These are phyloP conservation scores for Curvularia sp. DNA, from an alignment of 2,329 filamentous ascomycete species.

Conservation along the genomic window DNA sequence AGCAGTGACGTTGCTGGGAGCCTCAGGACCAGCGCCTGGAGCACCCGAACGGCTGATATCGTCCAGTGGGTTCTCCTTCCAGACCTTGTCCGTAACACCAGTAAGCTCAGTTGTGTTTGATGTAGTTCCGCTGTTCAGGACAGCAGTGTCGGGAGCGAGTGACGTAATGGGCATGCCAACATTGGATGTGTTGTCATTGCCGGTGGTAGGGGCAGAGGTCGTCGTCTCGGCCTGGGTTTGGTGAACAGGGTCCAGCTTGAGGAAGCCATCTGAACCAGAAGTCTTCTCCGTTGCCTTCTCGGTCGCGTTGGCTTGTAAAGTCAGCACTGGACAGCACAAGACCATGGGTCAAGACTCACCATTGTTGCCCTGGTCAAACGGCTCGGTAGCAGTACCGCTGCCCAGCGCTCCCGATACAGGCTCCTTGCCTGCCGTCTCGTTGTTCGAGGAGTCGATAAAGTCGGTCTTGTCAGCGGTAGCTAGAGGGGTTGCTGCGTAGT, in stretches of 20 bases:
- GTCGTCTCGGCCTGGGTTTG: conserved; percentile 12
- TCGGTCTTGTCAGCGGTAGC: conserved; percentile 15
- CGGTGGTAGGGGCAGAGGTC: conserved; percentile 18
- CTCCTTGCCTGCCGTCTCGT: conserved; percentile 60
- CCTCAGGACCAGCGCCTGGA: conserved; percentile 28
- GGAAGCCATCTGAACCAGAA: conserved; percentile 21
- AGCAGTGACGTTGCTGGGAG: conserved; percentile 21
- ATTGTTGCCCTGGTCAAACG: conserved; percentile 77
- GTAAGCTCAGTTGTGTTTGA: conserved; percentile 37
- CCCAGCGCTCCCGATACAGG: conserved; percentile 77
- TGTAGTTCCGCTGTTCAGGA: conserved; percentile 28
- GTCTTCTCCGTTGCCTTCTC: conserved; percentile 10
- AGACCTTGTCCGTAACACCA: conserved; percentile 37
- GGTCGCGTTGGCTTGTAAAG: conserved; percentile 12
- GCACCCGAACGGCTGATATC: conserved; percentile 31
- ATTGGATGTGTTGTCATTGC: conserved; percentile 24
- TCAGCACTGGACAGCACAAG: conserved; percentile 2
- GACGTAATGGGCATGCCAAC: conserved; percentile 27
- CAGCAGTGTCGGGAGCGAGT: conserved; percentile 28
- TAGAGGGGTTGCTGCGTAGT: conserved; percentile 25
- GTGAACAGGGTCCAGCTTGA: conserved; percentile 25
- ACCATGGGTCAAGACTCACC: conserved; percentile 5
- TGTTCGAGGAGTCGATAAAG: conserved; percentile 31
- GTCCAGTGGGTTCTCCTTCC: conserved; percentile 41
- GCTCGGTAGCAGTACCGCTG: conserved; percentile 71